Conservation (phyloP, 768 basidiomycete species). For the Agaricus sinodeliciosus region DNA sequence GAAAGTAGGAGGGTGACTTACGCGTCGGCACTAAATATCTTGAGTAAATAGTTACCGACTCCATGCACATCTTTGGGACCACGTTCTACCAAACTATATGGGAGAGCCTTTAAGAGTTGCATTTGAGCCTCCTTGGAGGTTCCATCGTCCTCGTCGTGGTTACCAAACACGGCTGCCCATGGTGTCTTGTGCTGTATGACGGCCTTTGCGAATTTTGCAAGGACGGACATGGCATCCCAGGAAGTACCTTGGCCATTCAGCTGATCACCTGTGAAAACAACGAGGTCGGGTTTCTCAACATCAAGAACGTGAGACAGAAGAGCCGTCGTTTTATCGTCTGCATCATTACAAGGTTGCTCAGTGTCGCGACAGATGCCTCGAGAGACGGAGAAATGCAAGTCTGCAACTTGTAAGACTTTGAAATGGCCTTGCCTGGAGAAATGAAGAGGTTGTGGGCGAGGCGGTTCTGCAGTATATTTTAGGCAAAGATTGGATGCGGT, state of each 20-base stretch:
- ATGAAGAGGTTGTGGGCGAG: slow-evolving; percentile 70
- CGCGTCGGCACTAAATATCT: slow-evolving; percentile 80
- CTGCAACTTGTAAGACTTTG: slow-evolving; percentile 87
- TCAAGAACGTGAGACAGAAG: slow-evolving; percentile 70
- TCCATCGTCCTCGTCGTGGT: slow-evolving; percentile 84
- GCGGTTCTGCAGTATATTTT: slow-evolving; percentile 40
- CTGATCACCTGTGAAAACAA: slow-evolving; percentile 92
- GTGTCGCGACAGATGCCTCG: slow-evolving; percentile 76
- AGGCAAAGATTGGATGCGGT: background rate
- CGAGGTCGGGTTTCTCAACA: slow-evolving; percentile 80
- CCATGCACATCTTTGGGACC: slow-evolving; percentile 87
- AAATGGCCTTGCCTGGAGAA: slow-evolving; percentile 82
- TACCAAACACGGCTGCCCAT: slow-evolving; percentile 92
- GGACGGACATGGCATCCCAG: slow-evolving; percentile 83
- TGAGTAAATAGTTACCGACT: slow-evolving; percentile 86
- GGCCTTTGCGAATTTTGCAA: slow-evolving; percentile 81
- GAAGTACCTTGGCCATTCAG: slow-evolving; percentile 86
- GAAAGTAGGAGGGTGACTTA: slow-evolving; percentile 33
- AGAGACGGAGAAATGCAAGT: slow-evolving; percentile 87
- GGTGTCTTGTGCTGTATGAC: slow-evolving; percentile 74
- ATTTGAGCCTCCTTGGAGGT: slow-evolving; percentile 58
- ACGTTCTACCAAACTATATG: slow-evolving; percentile 74
- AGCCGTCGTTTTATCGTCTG: slow-evolving; percentile 75
- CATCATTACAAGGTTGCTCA: slow-evolving; percentile 44
- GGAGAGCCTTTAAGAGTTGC: slow-evolving; percentile 66